Evolutionary conservation across 2,329 filamentous ascomycete species (phyloP), one percentile per base, ranked within the genome.

Genomic region (Arthrobotrys musiformis): DNA sequence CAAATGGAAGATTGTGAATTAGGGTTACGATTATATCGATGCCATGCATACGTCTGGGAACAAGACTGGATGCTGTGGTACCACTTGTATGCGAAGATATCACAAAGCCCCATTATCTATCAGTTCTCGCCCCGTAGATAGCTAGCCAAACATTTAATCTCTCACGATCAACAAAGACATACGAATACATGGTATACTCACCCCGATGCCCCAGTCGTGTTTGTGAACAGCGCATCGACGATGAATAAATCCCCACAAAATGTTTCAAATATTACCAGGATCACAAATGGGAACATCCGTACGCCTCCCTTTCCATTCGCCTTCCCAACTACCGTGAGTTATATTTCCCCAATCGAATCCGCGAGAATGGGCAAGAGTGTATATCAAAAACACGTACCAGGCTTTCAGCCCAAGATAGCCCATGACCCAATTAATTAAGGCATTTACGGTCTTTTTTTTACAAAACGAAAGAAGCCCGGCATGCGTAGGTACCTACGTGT

Each of bases 261-360:
- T 52, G 48, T 52, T 52, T 52, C 48, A 52, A 30, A 52, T n/a
- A 2, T 30, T 30, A 52, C 48, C 11, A 17, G 48, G 48, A 52
- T 52, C 26, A 52, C 4, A 17, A 30, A 52, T 52, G 48, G 48
- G 48, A 52, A 52, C n/a, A 42, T 19, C 40, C 40, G 40, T 17
- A 42, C 40, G n/a, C 40, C 40, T n/a, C n/a, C n/a, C n/a, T n/a
- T n/a, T n/a, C 40, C 40, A 42, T 33, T 4, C 6, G 15, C 19
- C n/a, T n/a, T n/a, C n/a, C 33, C 30, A 58, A 58, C 54, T 58
- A 58, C 54, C 54, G 54, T 58, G 54, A 58, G 54, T 24, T 58
- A 58, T 40, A 40, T 26, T 7, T n/a, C 28, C 8, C 17, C 37
- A 1, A 26, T 56, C 6, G 50, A 40, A n/a, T n/a, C n/a, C n/a